Conservation (phyloP, 2,329 filamentous ascomycete species). For the Fusarium sp. region DNA sequence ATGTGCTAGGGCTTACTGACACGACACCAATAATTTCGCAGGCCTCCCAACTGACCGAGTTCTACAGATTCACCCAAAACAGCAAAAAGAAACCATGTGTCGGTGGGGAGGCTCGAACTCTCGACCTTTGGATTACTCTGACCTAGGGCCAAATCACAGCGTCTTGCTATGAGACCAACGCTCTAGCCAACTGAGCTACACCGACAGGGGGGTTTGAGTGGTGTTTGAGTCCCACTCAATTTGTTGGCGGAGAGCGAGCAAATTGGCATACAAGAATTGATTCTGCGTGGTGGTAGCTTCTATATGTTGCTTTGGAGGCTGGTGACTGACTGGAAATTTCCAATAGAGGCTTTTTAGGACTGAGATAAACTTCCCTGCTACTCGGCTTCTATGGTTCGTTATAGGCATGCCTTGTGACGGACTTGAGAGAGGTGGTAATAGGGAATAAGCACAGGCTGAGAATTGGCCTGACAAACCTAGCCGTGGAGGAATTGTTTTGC, state of each 20-base stretch:
- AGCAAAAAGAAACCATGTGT: not conserved
- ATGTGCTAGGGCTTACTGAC: too few relatives aligned
- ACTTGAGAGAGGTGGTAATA: too few relatives aligned
- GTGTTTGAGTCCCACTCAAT: not conserved
- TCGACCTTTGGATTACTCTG: constrained; percentile 15
- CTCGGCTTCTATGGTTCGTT: too few relatives aligned
- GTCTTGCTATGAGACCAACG: constrained; percentile 13
- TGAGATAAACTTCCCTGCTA: too few relatives aligned
- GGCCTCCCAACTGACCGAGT: too few relatives aligned
- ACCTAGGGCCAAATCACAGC: constrained; percentile 2
- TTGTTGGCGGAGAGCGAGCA: not conserved
- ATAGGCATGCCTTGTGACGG: too few relatives aligned
- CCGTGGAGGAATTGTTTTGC: too few relatives aligned
- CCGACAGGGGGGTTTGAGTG: not conserved
- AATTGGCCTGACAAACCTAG: too few relatives aligned
- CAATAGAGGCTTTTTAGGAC: too few relatives aligned
- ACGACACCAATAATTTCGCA: too few relatives aligned
- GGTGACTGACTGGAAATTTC: too few relatives aligned
- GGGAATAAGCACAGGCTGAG: too few relatives aligned
- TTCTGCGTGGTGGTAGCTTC: not conserved
- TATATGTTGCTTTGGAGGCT: not conserved
- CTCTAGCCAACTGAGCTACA: constrained; percentile 19
- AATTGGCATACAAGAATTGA: not conserved
- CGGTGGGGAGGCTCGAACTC: constrained; percentile 16
- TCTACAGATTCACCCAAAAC: not conserved